Evolutionary conservation across 2,329 filamentous ascomycete genomes (phyloP).

Genomic region (Cadophora luteo-olivacea): DNA sequence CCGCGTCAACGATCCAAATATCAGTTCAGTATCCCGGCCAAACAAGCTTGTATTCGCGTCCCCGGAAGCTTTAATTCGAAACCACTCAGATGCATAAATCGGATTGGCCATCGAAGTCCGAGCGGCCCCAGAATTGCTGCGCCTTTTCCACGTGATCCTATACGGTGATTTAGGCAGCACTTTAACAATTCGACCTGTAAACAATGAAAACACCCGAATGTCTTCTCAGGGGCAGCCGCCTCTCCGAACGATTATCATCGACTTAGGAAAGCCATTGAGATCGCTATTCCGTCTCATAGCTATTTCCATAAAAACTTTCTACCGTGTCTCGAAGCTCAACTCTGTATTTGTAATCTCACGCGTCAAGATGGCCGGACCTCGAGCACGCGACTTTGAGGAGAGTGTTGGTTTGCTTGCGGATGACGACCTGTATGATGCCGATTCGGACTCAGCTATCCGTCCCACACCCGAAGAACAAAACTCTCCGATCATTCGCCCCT

Average conservation of each 20-base stretch:
- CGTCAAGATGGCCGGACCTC: neutral
- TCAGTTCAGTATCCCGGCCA: neutral
- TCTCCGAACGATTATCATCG: neutral
- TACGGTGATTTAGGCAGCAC: slow-evolving; percentile 12
- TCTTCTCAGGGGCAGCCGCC: slow-evolving; percentile 8
- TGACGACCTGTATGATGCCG: neutral
- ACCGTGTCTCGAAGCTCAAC: neutral
- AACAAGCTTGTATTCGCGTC: neutral
- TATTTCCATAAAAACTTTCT: neutral
- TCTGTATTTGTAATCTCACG: neutral
- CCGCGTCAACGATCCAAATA: neutral
- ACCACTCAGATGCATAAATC: neutral
- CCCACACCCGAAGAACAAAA: neutral
- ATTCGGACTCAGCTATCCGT: neutral
- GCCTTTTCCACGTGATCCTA: slow-evolving; percentile 7
- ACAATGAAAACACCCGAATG: slow-evolving; percentile 9
- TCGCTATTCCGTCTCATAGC: neutral
- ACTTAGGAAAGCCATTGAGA: slow-evolving; percentile 10
- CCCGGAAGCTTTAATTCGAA: neutral
- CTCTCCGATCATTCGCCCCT: neutral
- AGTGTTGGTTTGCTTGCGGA: neutral
- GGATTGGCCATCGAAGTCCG: neutral
- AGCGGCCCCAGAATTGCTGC: neutral
- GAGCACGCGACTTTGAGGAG: neutral
- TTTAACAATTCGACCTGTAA: slow-evolving; percentile 4